phyloP scores from a whole-genome alignment of 768 basidiomycete genomes.

The Tylopilus felleus region DNA sequence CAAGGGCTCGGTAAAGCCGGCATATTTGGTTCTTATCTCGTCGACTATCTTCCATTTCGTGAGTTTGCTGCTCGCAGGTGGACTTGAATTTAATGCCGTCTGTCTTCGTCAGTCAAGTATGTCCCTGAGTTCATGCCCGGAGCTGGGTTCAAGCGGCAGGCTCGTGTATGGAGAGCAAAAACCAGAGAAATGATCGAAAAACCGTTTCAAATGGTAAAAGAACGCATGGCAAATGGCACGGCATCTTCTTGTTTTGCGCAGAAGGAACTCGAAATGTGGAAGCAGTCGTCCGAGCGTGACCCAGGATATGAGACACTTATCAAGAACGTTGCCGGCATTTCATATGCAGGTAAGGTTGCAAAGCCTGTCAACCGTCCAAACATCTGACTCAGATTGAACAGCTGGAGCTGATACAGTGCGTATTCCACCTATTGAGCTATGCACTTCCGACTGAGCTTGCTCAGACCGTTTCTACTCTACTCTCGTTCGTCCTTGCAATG shows the following conservation, averaged over 20 bases:
- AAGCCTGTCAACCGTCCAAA: not conserved
- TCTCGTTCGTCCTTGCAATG: slow-evolving; percentile 54
- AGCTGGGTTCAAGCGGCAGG: slow-evolving; percentile 46
- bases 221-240: slow-evolving; percentile 39
- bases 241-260: slow-evolving; percentile 44
- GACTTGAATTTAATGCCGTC: not conserved
- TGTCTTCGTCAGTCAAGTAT: slow-evolving; percentile 35
- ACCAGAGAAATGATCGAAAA: slow-evolving; percentile 31
- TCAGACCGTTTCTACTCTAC: slow-evolving; percentile 49
- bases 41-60: slow-evolving; percentile 36
- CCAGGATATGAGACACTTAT: slow-evolving; percentile 43
- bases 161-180: slow-evolving; percentile 37
- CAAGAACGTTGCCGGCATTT: slow-evolving; percentile 48
- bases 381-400: slow-evolving; percentile 8
- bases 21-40: slow-evolving; percentile 43
- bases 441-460: slow-evolving; percentile 11
- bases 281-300: slow-evolving; percentile 13
- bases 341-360: slow-evolving; percentile 41
- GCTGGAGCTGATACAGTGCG: slow-evolving; percentile 28
- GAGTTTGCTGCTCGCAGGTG: slow-evolving; percentile 9
- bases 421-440: slow-evolving; percentile 22
- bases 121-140: slow-evolving; percentile 52
- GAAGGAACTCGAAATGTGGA: slow-evolving; percentile 36
- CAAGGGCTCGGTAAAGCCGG: slow-evolving; percentile 36
- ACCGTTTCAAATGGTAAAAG: slow-evolving; percentile 43